Evolutionary conservation across 2,329 filamentous ascomycete species (phyloP), one percentile per base, ranked within the genome.

Genomic region (Apiospora rasikravindrae): DNA sequence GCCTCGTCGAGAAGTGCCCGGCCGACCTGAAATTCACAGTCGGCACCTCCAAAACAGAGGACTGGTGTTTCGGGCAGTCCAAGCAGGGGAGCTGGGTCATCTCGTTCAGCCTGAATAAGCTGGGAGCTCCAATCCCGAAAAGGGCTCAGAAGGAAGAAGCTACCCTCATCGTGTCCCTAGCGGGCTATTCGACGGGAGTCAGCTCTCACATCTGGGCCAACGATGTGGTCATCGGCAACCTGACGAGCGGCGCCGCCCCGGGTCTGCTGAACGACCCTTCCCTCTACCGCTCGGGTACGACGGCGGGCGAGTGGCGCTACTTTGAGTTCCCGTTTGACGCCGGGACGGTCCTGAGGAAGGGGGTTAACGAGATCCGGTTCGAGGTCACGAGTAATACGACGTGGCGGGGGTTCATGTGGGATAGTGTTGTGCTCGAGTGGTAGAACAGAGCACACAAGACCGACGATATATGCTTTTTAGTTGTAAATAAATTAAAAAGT

Each of bases 21-120:
- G 82, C 80, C 2, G 83, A 87, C 71, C 74, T 87, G 13, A 84
- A 81, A 0, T 88, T 82, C 74, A 84, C 79, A 0, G 76, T 86
- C 16, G 85, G 85, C 3, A 71, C 75, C 67, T 82, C 79, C 24
- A 76, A 77, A 5, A 78, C 79, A 2, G 74, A 76, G 0, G 85
- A 88, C 71, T 88, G 86, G 86, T 88, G 83, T 73, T 88, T 86
- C 70, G 86, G 82, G 0, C 86, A 87, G 73, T 83, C 83, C 4
- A 77, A 78, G 42, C 71, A 76, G 22, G 82, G 82, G 0, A 83
- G 80, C 47, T 83, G 82, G 81, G 79, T 78, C 10, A 77, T 83
- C 29, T 71, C 77, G 11, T 84, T 84, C 70, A 70, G 75, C 22
- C 24, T 77, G 14, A 29, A 57, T 1, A 22, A 40, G 19, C 6